A percentile compares a stretch with the other conserved stretches of the same genome.
phyloP scores from a whole-genome alignment of 331 rosid species.

The Cucumis variabilis region DNA sequence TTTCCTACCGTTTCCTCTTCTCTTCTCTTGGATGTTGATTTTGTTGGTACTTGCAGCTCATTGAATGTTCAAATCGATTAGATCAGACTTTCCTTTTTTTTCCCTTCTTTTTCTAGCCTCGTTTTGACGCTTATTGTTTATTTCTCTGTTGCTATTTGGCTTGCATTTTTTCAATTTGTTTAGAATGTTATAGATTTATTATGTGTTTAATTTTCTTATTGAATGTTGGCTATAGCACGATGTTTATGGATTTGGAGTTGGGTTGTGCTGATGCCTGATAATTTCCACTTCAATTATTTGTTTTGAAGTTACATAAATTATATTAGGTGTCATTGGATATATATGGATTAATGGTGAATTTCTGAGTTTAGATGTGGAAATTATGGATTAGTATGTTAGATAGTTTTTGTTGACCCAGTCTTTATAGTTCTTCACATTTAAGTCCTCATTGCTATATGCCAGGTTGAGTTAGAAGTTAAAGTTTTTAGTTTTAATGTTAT shows the following conservation, averaged over 20 bases:
- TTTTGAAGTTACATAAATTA: background rate
- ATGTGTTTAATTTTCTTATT: no score
- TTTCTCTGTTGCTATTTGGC: no score
- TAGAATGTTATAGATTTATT: no score
- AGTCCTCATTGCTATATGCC: no score
- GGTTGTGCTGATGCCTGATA: background rate
- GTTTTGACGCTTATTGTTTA: background rate
- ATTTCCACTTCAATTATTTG: background rate
- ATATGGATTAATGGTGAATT: background rate
- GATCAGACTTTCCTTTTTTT: background rate
- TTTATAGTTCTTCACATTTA: no score
- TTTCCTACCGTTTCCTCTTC: background rate
- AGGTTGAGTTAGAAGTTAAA: no score
- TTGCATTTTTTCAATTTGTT: no score
- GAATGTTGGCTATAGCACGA: background rate
- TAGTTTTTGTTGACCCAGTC: no score
- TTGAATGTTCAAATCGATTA: background rate
- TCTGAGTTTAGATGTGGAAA: constrained; percentile 4
- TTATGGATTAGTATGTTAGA: no score
- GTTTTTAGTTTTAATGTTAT: no score
- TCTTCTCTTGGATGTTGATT: background rate
- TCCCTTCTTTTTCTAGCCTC: background rate
- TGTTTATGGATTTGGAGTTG: constrained; percentile 7
- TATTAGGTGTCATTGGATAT: background rate
- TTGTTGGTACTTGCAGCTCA: background rate